phyloP scores from a whole-genome alignment of 2,329 filamentous ascomycete genomes.

The Penicillium sp. region DNA sequence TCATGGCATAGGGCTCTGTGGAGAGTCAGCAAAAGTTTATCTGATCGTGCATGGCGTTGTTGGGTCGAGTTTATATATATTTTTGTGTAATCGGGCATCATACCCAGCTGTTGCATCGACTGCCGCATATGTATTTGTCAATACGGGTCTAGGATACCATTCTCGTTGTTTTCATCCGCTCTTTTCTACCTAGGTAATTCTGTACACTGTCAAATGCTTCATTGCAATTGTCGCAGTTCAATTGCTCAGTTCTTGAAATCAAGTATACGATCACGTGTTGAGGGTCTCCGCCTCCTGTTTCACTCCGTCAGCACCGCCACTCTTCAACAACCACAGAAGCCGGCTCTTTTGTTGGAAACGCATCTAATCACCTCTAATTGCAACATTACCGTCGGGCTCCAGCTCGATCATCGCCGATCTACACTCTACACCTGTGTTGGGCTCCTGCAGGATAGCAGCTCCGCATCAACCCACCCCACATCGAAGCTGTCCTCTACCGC shows the following conservation, averaged over 20 bases:
- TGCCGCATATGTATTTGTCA: constrained; percentile 16
- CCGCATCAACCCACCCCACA: constrained; percentile 23
- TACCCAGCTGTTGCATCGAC: constrained; percentile 35
- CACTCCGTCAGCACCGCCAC: neutral
- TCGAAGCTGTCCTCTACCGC: constrained; percentile 13
- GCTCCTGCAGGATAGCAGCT: constrained; percentile 11
- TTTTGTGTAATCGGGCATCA: constrained; percentile 30
- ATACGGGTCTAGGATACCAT: constrained; percentile 12
- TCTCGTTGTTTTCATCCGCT: neutral
- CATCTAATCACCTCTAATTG: constrained; percentile 2
- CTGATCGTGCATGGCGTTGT: constrained; percentile 34
- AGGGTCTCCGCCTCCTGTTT: constrained; percentile 6
- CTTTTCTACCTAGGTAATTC: neutral
- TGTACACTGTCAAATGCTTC: neutral
- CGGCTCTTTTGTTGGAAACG: constrained; percentile 16
- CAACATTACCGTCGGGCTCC: neutral
- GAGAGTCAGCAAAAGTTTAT: constrained; percentile 21
- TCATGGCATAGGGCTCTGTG: constrained; percentile 35
- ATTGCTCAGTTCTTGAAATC: constrained; percentile 5
- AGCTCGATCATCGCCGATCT: neutral
- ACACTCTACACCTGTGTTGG: neutral
- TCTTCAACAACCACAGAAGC: constrained; percentile 14
- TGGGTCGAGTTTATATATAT: constrained; percentile 15
- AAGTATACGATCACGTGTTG: constrained; percentile 16
- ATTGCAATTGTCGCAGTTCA: neutral